Base-by-base conservation (phyloP, 2,329 filamentous ascomycete genomes). In the Dactylonectria macrodidyma region DNA sequence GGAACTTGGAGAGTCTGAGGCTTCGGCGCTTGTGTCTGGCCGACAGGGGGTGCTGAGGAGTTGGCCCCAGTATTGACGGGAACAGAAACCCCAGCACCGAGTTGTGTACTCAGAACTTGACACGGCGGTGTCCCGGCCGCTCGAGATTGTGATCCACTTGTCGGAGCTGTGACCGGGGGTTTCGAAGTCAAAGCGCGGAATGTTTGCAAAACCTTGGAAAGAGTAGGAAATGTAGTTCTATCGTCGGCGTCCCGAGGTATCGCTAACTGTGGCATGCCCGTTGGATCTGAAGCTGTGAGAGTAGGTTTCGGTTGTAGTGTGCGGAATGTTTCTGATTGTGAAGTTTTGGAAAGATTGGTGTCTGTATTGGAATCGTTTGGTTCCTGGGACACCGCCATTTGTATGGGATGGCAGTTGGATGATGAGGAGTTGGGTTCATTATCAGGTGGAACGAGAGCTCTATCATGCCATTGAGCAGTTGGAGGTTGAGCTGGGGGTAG, bases 261-360 rank as follows among this genome's bases (percentile, higher is more conserved):
- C 8, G 38, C 22, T 24, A 44, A 33, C 54, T 26, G 33, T 41
- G 54, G 54, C 54, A n/a, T 26, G n/a, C 14, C 38, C 54, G 54
- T 56, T 56, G 54, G n/a, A 22, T 22, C 33, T 12, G 34, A 56
- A 41, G 34, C 33, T 41, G 38, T 26, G 22, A 51, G 7, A 12
- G 54, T 34, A 56, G 54, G 54, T 56, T 56, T 56, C 22, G 34
- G 33, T 56, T 41, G 30, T 41, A 56, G 38, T 56, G 19, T 56
- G 54, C 14, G 38, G 34, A 56, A 56, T 41, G 12, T 38, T 56
- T n/a, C 33, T 56, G 5, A 41, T 56, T 41, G 54, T 38, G 48
- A 30, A 51, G 11, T 51, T 51, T 51, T 30, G 14, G 48, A 30
- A 51, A 7, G 24, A 26, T 51, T 30, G 26, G 48, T 51, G 26